Evolutionary conservation across 2,329 filamentous ascomycete genomes (phyloP), one percentile per base, ranked within the genome.

Genomic region (Arthrobotrys sinensis): DNA sequence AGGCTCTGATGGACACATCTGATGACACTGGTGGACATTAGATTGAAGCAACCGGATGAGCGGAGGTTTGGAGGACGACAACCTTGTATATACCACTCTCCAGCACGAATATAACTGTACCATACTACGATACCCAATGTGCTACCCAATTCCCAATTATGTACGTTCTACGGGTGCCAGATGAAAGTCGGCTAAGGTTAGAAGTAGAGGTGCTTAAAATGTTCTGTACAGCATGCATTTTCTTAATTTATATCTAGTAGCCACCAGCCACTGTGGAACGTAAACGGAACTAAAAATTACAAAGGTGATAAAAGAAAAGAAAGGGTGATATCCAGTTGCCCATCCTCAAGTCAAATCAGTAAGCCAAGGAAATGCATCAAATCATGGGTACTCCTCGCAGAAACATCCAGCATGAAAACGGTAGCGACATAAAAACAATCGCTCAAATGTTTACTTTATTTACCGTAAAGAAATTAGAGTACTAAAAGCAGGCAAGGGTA

Each of bases 381-480:
- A 65, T 75, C 70, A 75, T 75, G 65, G 64, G 60, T 75, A 75
- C 70, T 75, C 70, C 70, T 40, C 62, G 38, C 45, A 43, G 48
- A 53, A 57, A 48, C 52, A 43, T 48, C 64, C 64, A 69, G 71
- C 53, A 46, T 53, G 24, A 19, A 53, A 68, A 65, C 2, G 45
- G 34, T 16, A 16, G 48, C 32, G 60, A 48, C 12, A 62, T 53
- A 34, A 36, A 76, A 45, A 50, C 46, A 55, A 72, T 78, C 75
- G 67, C 75, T 68, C 67, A 78, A 67, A 78, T 43, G 43, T 40
- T 60, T 34, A 70, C 50, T 77, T 66, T 77, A 70, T 77, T 52
- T 66, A 70, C 40, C 40, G 38, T 52, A 60, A 66, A 53, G 50
- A 68, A 72, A 73, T 67, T 53, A 52, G 52, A 79, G 43, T 48